Percentiles rank a stretch among this genome's conserved stretches.
Evolutionary conservation across 1,284 basidiomycete genomes (phyloP).

Genomic region (Lignosus rhinocerotis): DNA sequence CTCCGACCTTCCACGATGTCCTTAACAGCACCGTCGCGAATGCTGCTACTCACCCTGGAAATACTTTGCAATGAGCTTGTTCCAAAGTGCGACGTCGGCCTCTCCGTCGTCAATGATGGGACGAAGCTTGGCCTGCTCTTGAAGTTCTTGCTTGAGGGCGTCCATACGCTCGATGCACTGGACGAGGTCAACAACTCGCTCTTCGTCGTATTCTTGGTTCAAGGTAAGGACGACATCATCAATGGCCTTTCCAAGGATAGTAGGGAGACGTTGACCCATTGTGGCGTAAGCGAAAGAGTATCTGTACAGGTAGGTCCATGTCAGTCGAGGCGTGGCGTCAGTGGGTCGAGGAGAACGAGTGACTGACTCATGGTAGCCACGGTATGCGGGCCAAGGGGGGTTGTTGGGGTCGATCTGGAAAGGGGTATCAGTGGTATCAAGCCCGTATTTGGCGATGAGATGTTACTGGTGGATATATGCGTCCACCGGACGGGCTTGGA

Average conservation of each 20-base stretch:
- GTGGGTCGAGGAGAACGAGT: neutral
- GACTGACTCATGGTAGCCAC: conserved; percentile 75
- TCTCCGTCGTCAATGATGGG: conserved; percentile 93
- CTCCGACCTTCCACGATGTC: neutral
- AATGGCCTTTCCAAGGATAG: conserved; percentile 95
- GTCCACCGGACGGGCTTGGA: neutral
- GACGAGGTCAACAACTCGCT: conserved; percentile 84
- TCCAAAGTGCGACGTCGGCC: conserved; percentile 95
- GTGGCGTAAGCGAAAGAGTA: conserved; percentile 94
- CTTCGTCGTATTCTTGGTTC: conserved; percentile 86
- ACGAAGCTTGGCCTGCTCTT: conserved; percentile 76
- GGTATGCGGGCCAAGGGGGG: conserved; percentile 95
- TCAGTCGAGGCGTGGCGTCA: neutral
- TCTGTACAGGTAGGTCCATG: conserved; percentile 68
- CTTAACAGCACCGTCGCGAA: neutral
- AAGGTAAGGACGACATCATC: conserved; percentile 91
- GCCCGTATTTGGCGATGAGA: conserved; percentile 5
- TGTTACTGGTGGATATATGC: conserved; percentile 5
- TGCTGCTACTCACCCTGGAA: conserved; percentile 69
- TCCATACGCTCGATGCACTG: conserved; percentile 89
- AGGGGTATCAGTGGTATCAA: neutral
- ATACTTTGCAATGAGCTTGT: conserved; percentile 93
- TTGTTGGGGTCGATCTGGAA: conserved; percentile 84
- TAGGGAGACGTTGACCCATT: conserved; percentile 93
- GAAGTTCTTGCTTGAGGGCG: conserved; percentile 79